These are phyloP conservation scores for Penicillium capsulatum DNA, from an alignment of 2,329 filamentous ascomycete species.

Conservation along the genomic window DNA sequence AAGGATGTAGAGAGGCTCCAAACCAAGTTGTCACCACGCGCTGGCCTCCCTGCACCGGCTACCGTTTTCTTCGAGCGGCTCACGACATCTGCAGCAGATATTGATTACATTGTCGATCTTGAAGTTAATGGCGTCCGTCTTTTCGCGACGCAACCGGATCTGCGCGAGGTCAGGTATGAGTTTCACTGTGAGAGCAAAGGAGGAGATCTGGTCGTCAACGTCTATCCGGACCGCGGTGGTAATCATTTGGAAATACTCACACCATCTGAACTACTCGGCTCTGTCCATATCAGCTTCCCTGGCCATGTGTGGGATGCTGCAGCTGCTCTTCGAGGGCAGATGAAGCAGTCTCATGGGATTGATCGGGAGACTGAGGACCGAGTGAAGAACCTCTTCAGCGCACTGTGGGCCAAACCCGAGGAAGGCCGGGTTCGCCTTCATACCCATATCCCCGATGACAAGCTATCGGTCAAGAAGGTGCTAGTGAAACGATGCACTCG, in stretches of 20 bases:
- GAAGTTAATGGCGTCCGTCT: slow-evolving; percentile 21
- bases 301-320: slow-evolving; percentile 40
- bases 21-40: slow-evolving; percentile 28
- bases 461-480: slow-evolving; percentile 30
- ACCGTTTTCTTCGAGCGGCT: slow-evolving; percentile 37
- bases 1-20: slow-evolving; percentile 10
- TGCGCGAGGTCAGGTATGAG: slow-evolving; percentile 33
- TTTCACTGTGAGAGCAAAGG: slow-evolving; percentile 37
- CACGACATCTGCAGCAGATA: slow-evolving; percentile 39
- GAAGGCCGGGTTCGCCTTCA: slow-evolving; percentile 27
- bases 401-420: slow-evolving; percentile 32
- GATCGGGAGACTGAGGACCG: slow-evolving; percentile 26
- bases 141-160: slow-evolving; percentile 26
- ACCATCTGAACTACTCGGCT: slow-evolving; percentile 27
- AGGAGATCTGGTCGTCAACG: slow-evolving; percentile 31
- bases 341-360: slow-evolving; percentile 21
- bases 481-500: slow-evolving; percentile 34
- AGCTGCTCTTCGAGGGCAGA: slow-evolving; percentile 27
- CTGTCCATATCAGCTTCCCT: slow-evolving; percentile 40
- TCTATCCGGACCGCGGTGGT: slow-evolving; percentile 32
- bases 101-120: slow-evolving; percentile 38
- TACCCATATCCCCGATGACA: slow-evolving; percentile 23
- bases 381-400: slow-evolving; percentile 30
- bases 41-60: slow-evolving; percentile 24
- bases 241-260: slow-evolving; percentile 22